phyloP scores from a whole-genome alignment of 2,329 filamentous ascomycete genomes.

The Microcyclospora tardicrescens region DNA sequence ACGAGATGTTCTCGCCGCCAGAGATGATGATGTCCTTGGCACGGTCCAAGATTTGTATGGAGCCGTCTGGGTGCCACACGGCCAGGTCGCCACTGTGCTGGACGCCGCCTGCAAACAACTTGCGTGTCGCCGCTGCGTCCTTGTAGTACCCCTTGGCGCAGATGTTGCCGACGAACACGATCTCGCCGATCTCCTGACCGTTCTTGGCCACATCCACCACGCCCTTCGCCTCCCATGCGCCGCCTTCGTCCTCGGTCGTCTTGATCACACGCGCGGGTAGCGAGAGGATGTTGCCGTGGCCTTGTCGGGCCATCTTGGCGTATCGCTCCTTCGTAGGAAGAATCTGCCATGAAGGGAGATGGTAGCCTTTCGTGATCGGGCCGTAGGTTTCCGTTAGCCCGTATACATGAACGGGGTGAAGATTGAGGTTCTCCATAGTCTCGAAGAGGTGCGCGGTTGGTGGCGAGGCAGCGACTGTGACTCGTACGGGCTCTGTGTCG shows the following conservation, averaged over 20 bases:
- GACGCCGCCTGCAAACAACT: slow-evolving; percentile 76
- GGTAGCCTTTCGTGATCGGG: slow-evolving; percentile 87
- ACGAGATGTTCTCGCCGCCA: slow-evolving; percentile 93
- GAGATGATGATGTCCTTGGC: slow-evolving; percentile 98
- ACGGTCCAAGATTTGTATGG: slow-evolving; percentile 81
- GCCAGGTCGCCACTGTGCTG: slow-evolving; percentile 85
- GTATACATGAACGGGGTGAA: slow-evolving; percentile 87
- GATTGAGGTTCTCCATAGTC: slow-evolving; percentile 77
- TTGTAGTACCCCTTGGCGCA: slow-evolving; percentile 88
- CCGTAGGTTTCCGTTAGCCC: slow-evolving; percentile 83
- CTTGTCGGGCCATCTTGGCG: slow-evolving; percentile 81
- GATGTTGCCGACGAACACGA: slow-evolving; percentile 83
- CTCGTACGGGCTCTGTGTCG: slow-evolving; percentile 54
- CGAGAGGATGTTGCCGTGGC: slow-evolving; percentile 77
- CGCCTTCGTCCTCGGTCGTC: slow-evolving; percentile 46
- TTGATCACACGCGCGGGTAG: slow-evolving; percentile 73
- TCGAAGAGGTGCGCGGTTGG: slow-evolving; percentile 85
- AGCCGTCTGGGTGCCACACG: slow-evolving; percentile 83
- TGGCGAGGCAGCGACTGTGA: slow-evolving; percentile 86
- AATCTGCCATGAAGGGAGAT: slow-evolving; percentile 70
- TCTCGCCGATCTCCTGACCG: slow-evolving; percentile 67
- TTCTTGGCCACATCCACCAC: slow-evolving; percentile 56
- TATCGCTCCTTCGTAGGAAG: slow-evolving; percentile 67
- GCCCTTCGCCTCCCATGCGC: slow-evolving; percentile 31
- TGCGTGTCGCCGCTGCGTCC: slow-evolving; percentile 70